Percentiles rank a stretch among this genome's conserved stretches.
Conservation (phyloP, 1,284 basidiomycete species). For the Leccinum griseonigrum region DNA sequence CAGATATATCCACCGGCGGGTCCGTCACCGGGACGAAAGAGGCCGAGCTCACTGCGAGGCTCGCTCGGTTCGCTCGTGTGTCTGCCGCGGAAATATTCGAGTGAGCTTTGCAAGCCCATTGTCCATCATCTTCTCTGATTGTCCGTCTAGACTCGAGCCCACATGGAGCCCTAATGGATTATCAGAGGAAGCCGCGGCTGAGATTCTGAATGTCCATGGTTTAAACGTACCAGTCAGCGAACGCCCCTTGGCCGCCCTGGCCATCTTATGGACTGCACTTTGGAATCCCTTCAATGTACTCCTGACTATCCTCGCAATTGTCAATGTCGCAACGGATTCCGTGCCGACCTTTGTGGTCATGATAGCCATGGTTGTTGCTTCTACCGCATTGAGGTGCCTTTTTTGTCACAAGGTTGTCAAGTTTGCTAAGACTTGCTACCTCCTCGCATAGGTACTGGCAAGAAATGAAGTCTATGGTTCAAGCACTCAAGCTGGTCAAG, state of each 20-base stretch:
- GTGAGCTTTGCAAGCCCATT: constrained; percentile 11
- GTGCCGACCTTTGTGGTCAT: constrained; percentile 32
- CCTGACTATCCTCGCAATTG: constrained; percentile 28
- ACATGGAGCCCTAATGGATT: constrained; percentile 25
- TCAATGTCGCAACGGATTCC: constrained; percentile 32
- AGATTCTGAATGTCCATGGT: constrained; percentile 22
- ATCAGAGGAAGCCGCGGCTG: constrained; percentile 23
- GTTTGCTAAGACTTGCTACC: background rate
- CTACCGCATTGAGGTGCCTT: constrained; percentile 27
- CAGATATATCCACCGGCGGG: constrained; percentile 24
- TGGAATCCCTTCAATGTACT: constrained; percentile 34
- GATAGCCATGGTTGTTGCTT: constrained; percentile 33
- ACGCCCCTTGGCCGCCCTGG: constrained; percentile 29
- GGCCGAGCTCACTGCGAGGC: constrained; percentile 20
- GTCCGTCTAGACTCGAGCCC: constrained; percentile 25
- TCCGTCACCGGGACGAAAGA: constrained; percentile 18
- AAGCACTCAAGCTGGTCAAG: constrained; percentile 32
- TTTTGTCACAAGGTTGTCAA: background rate
- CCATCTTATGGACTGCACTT: constrained; percentile 29
- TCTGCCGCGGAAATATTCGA: constrained; percentile 23
- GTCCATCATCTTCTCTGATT: background rate
- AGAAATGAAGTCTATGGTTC: constrained; percentile 32
- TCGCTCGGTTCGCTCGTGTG: constrained; percentile 28
- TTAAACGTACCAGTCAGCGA: constrained; percentile 28
- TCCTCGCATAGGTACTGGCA: constrained; percentile 28